Evolutionary conservation across 768 basidiomycete species (phyloP), one percentile per base, ranked within the genome.

Genomic region (Lactarius pseudohatsudake): DNA sequence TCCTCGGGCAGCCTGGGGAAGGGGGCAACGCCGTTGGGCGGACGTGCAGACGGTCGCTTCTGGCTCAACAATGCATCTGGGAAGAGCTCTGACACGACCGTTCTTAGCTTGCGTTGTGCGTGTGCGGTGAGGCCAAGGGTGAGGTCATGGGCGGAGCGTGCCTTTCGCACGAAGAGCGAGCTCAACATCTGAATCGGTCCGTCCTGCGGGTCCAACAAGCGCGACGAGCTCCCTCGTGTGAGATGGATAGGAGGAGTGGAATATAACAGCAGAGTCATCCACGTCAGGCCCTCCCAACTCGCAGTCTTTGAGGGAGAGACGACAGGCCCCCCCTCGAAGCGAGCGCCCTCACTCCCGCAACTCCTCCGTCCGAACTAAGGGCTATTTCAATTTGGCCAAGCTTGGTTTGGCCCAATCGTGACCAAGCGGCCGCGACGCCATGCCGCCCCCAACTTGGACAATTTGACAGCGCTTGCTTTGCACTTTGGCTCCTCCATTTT

Each of bases 1-100:
- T 62, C 61, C 54, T 62, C 53, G 16, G 61, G 61, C 3, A 62
- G 53, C 11, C 28, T 38, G 30, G 50, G 20, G 3, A 62, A 41
- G 15, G 4, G 50, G 16, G 6, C 38, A 38, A 18, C 53, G 20
- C 16, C 15, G 45, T 22, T 30, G 15, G 59, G n/a, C 1, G 45
- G 43, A 2, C 15, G 32, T n/a, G 30, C 16, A 11, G 30, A 30
- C 0, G 30, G 32, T 6, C 4, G 16, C 9, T 18, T 32, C 28
- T 28, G 16, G 16, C 28, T 11, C 13, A n/a, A 20, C 4, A 4
- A 10, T 20, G 11, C 3, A 4, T 30, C 34, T 10, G 26, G 20
- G 7, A 55, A 55, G 34, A 61, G 8, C 8, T 61, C 45, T 15
- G 60, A 61, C 32, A 61, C 22, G 34, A 36, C 60, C 22, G 45